Evolutionary conservation across 2,329 filamentous ascomycete genomes (phyloP), one percentile per base, ranked within the genome.

Genomic region (Fusarium papillatum): DNA sequence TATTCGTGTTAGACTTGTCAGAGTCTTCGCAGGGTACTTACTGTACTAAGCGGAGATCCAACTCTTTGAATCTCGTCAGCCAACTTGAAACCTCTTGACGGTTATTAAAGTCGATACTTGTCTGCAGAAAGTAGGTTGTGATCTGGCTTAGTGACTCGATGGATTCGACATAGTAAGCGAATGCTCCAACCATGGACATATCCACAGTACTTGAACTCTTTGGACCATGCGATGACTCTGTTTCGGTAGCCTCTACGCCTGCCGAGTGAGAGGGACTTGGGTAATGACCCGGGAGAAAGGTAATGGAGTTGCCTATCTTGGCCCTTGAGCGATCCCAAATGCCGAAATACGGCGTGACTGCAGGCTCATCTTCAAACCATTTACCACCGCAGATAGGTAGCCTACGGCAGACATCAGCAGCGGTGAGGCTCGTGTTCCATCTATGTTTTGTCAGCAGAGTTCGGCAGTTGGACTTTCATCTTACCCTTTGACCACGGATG

Each of bases 31-130:
- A 1, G 22, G 9, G 17, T n/a, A 71, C 80, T 34, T 65, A 81
- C 80, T 86, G 84, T 1, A 87, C 83, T 1, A 87, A 78, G 2
- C 85, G 82, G 1, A 87, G 75, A 70, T 88, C 86, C 7, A 88
- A 75, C 73, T 87, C 85, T 57, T 88, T 88, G 77, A 88, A 88
- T 16, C 85, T 76, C 24, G 82, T 86, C 5, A 87, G 76, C 86
- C 72, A 87, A 38, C 81, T 81, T 13, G 82, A 79, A 34, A 86
- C 81, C 60, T 86, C 82, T 16, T 84, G 82, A 8, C 81, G 78
- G 66, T 85, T 81, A 7, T 77, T 73, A 29, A 84, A 79, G 68
- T 87, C 81, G 57, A 87, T 80, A 19, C 79, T 79, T 66, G 87
- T 84, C 68, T 86, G 85, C 0, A 87, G 76, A 64, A 88, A 88